phyloP scores from a whole-genome alignment of 768 basidiomycete genomes.

The Polyporus arcularius region DNA sequence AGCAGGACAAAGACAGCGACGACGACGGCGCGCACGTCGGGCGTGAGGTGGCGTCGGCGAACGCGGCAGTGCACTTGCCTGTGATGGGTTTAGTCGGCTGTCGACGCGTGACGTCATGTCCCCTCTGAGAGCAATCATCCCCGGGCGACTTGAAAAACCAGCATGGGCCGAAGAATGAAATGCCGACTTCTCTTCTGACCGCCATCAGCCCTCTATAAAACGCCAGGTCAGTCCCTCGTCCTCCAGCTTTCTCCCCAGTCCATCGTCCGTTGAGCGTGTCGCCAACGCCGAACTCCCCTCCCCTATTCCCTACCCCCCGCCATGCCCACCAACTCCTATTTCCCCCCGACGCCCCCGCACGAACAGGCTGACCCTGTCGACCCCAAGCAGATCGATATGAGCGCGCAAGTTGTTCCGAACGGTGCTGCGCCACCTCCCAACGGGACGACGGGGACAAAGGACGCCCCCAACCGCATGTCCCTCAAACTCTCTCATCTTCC shows the following conservation, averaged over 20 bases:
- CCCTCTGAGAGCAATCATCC: background rate
- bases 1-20: background rate
- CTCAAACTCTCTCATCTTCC: slow-evolving; percentile 76
- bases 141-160: background rate
- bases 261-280: background rate
- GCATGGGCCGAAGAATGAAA: background rate
- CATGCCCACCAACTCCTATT: slow-evolving; percentile 30
- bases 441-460: slow-evolving; percentile 19
- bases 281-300: background rate
- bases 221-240: slow-evolving; percentile 6
- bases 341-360: slow-evolving; percentile 35
- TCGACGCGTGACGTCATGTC: slow-evolving; percentile 20
- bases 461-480: slow-evolving; percentile 58
- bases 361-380: slow-evolving; percentile 23
- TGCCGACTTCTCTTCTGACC: slow-evolving; percentile 3
- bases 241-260: background rate
- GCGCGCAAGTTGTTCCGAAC: slow-evolving; percentile 15
- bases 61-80: slow-evolving; percentile 13
- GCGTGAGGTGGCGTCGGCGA: background rate
- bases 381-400: slow-evolving; percentile 4
- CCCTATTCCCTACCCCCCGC: background rate
- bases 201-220: slow-evolving; percentile 10
- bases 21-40: background rate
- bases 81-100: background rate
- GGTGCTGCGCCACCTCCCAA: slow-evolving; percentile 24